These are phyloP conservation scores for Ogataea chonburiensis DNA, from an alignment of 805 yeast species.

Conservation along the genomic window DNA sequence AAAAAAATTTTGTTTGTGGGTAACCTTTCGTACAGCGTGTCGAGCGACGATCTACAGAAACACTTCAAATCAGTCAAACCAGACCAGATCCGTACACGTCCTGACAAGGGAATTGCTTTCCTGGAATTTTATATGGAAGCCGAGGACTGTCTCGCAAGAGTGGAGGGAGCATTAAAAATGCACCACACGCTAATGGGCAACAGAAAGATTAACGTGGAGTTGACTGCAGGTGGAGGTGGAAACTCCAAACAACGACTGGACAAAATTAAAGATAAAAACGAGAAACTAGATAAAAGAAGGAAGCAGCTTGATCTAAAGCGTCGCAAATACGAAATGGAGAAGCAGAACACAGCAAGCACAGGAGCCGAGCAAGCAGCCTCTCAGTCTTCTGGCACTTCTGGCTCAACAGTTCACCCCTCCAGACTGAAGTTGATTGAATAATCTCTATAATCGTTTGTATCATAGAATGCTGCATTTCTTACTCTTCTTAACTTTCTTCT, in stretches of 20 bases:
- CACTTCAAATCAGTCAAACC: slow-evolving; percentile 80
- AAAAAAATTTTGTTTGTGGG: slow-evolving; percentile 88
- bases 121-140: slow-evolving; percentile 68
- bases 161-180: slow-evolving; percentile 81
- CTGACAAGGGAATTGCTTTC: slow-evolving; percentile 89
- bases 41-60: slow-evolving; percentile 56
- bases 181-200: slow-evolving; percentile 71
- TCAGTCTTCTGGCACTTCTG: slow-evolving; percentile 28
- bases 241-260: slow-evolving; percentile 65
- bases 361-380: not conserved
- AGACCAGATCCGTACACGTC: slow-evolving; percentile 71
- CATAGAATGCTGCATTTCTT: slow-evolving; percentile 50
- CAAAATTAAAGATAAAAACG: slow-evolving; percentile 79
- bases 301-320: slow-evolving; percentile 29
- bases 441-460: slow-evolving; percentile 6
- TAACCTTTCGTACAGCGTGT: slow-evolving; percentile 73
- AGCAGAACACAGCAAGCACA: slow-evolving; percentile 25
- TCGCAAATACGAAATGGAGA: slow-evolving; percentile 50
- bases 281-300: slow-evolving; percentile 68
- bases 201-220: slow-evolving; percentile 88
- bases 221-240: slow-evolving; percentile 98
- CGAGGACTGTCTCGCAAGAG: slow-evolving; percentile 66
- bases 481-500: slow-evolving; percentile 38
- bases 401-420: slow-evolving; percentile 58
- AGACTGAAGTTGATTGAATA: slow-evolving; percentile 51